A percentile compares a stretch with the other conserved stretches of the same genome.
These are phyloP conservation scores for Quillaja saponaria DNA, from an alignment of 306 rosid species.

Conservation along the genomic window DNA sequence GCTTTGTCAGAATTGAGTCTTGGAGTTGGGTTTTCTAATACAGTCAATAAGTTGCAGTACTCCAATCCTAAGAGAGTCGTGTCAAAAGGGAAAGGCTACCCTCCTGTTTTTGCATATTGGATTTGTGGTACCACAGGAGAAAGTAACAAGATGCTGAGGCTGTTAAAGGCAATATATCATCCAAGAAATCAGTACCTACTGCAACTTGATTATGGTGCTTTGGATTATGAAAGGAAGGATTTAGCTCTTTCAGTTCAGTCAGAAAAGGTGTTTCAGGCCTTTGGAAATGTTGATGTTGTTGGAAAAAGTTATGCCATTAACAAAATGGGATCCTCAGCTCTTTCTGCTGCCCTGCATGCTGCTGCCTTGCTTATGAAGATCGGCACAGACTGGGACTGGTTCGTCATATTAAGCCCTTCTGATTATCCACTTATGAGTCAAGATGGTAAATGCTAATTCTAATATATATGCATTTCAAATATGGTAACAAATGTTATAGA, in stretches of 20 bases:
- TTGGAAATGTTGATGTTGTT: slow-evolving; percentile 63
- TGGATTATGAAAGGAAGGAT: slow-evolving; percentile 51
- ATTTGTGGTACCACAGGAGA: slow-evolving; percentile 60
- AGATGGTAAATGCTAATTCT: slow-evolving; percentile 52
- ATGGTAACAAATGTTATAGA: no score
- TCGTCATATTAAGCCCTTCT: slow-evolving; percentile 61
- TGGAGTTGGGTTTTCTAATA: slow-evolving; percentile 28
- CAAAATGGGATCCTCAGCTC: slow-evolving; percentile 65
- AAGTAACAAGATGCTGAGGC: slow-evolving; percentile 44
- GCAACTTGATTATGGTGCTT: slow-evolving; percentile 57
- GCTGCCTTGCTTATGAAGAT: slow-evolving; percentile 70
- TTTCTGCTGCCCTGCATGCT: slow-evolving; percentile 69
- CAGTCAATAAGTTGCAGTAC: slow-evolving; percentile 26
- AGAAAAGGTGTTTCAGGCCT: slow-evolving; percentile 40
- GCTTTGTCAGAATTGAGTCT: slow-evolving; percentile 46
- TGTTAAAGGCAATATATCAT: slow-evolving; percentile 70
- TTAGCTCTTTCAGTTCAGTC: slow-evolving; percentile 49
- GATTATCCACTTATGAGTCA: slow-evolving; percentile 74
- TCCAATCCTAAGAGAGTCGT: slow-evolving; percentile 22
- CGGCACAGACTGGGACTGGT: slow-evolving; percentile 73
- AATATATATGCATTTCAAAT: neutral
- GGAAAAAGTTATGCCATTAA: slow-evolving; percentile 60
- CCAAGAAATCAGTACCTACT: slow-evolving; percentile 73
- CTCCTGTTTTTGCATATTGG: slow-evolving; percentile 70
- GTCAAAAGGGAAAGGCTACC: slow-evolving; percentile 52